Evolutionary conservation across 176 grass and related monocot species (phyloP).

Genomic region (Cenchrus americanus): DNA sequence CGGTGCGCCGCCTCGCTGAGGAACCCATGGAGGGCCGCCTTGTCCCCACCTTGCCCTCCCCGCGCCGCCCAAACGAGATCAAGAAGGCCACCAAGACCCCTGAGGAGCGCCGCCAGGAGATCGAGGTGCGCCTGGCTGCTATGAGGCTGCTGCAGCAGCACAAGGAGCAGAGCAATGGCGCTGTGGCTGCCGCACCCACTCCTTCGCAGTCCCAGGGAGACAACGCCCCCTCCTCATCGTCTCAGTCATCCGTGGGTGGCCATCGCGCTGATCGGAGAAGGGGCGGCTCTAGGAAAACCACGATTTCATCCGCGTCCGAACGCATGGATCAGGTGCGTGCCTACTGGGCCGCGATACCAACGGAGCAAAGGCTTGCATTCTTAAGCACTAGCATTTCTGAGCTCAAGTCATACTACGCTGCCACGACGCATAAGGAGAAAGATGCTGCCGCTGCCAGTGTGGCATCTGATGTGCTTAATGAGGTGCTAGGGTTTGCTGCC

Average conservation of each 20-base stretch:
- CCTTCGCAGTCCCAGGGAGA: slow-evolving; percentile 41
- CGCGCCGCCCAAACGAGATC: slow-evolving; percentile 80
- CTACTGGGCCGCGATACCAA: slow-evolving; percentile 63
- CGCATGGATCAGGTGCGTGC: slow-evolving; percentile 72
- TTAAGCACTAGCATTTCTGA: slow-evolving; percentile 62
- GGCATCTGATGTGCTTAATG: slow-evolving; percentile 49
- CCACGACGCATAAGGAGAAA: slow-evolving; percentile 50
- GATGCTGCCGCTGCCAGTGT: slow-evolving; percentile 37
- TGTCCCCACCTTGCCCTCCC: slow-evolving; percentile 45
- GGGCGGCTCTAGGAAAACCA: slow-evolving; percentile 52
- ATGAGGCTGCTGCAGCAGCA: slow-evolving; percentile 76
- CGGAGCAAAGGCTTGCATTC: slow-evolving; percentile 54
- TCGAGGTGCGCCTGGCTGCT: slow-evolving; percentile 80
- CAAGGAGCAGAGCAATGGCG: slow-evolving; percentile 41
- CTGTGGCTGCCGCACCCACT: not conserved
- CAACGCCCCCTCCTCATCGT: slow-evolving; percentile 59
- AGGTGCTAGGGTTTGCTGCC: slow-evolving; percentile 53
- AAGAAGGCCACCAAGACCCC: slow-evolving; percentile 91
- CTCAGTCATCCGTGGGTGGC: slow-evolving; percentile 38
- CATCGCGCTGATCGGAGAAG: slow-evolving; percentile 68
- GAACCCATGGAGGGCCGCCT: slow-evolving; percentile 73
- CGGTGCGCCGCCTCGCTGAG: slow-evolving; percentile 59
- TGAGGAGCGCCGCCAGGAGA: slow-evolving; percentile 92
- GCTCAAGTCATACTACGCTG: slow-evolving; percentile 57
- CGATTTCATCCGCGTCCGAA: slow-evolving; percentile 34